phyloP scores from a whole-genome alignment of 2,329 filamentous ascomycete genomes.

The Aspergillus chevalieri region DNA sequence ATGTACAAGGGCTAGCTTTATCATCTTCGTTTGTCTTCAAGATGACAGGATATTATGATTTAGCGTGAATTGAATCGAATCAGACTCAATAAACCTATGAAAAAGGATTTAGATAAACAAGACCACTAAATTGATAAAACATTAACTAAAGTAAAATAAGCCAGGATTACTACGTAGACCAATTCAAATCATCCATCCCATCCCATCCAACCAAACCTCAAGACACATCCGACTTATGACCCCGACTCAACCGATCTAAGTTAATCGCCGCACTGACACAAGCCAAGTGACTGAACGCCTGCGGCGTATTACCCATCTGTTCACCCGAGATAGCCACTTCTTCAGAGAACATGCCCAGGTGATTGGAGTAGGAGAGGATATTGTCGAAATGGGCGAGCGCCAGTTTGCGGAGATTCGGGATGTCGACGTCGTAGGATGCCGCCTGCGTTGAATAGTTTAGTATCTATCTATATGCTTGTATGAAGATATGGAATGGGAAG shows the following conservation, averaged over 20 bases:
- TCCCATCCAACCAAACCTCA: not conserved
- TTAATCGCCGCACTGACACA: constrained; percentile 74
- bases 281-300: constrained; percentile 71
- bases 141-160: too few species aligned
- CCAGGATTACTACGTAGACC: too few species aligned
- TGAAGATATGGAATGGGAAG: constrained; percentile 1
- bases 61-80: too few species aligned
- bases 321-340: constrained; percentile 70
- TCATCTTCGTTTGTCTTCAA: too few species aligned
- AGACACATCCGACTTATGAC: not conserved
- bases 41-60: too few species aligned
- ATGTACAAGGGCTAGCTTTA: too few species aligned
- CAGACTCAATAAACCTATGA: too few species aligned
- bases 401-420: constrained; percentile 32
- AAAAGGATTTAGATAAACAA: too few species aligned
- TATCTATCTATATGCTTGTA: not conserved
- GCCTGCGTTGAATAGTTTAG: constrained; percentile 11
- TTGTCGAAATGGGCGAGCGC: constrained; percentile 69
- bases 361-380: constrained; percentile 69
- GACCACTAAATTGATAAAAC: too few species aligned
- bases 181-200: not conserved
- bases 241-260: constrained; percentile 47
- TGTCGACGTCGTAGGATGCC: constrained; percentile 23
- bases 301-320: constrained; percentile 72
- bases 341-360: constrained; percentile 71